Evolutionary conservation across 1,284 basidiomycete genomes (phyloP), one percentile per base, ranked within the genome.

Genomic region (Leccinum griseonigrum): DNA sequence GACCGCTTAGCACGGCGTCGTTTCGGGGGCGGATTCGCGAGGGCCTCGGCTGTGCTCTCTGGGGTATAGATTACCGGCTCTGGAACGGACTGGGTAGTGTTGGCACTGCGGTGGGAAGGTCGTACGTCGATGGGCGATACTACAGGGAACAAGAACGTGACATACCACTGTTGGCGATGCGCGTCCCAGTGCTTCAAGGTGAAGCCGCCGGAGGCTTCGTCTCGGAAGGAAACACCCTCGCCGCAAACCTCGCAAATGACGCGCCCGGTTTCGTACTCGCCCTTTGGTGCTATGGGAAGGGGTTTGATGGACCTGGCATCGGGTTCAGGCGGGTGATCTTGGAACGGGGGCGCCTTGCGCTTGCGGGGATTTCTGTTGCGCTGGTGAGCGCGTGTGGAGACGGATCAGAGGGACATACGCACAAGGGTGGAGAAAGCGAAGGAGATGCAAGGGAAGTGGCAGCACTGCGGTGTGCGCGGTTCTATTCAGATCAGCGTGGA

Each of bases 1-100:
- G 89, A 87, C 52, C 90, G 83, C 67, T 91, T 91, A 0, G 89
- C 86, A 34, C 89, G 83, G 5, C 89, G 84, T 31, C 88, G 85
- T 68, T 87, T 85, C 2, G 79, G 68, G 0, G 81, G 81, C 4
- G 81, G 81, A 65, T 81, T 78, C 1, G 75, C 71, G 48, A 78
- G 73, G 14, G 76, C 71, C 56, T 78, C 75, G 0, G 75, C 74
- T 9, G 78, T 74, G 60, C 73, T 76, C 63, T 79, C 76, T 7
- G 77, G 78, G n/a, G 78, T 77, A 63, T 78, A 80, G 32, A 78
- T 76, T 14, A 78, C 75, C 1, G 76, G 75, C 13, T 75, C 74
- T 16, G 69, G 69, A 3, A 68, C 69, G 3, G 75, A 62, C 65
- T 76, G 75, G 29, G 73, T 68, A 14, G 69, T 71, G 43, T 71